Base-by-base conservation (phyloP, 1,284 basidiomycete species). In the Naganishia liquefaciens region DNA sequence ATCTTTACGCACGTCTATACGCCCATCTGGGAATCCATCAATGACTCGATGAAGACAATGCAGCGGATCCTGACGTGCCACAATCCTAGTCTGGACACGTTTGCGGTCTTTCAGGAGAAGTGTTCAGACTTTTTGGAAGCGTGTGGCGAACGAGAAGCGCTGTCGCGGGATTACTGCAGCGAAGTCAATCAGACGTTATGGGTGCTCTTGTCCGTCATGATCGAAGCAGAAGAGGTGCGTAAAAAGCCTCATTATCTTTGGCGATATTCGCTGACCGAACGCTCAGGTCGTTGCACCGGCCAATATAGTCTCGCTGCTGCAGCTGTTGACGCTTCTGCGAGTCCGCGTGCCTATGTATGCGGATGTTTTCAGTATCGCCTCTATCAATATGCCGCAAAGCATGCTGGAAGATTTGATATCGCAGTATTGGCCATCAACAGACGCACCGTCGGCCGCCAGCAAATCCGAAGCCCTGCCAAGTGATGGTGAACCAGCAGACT, bases 121-220 rank as follows among this genome's bases (percentile, higher is more conserved):
- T 60, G 57, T 27, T 60, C 46, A 7, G 10, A 25, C n/a, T 60
- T 60, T 50, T 27, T 60, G 46, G 57, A 60, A 40, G 57, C 57
- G 1, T 60, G 57, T 23, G 57, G 57, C 13, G 49, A 60, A 10
- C 43, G 37, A 11, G 57, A 60, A 27, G 46, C 46, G 9, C 23
- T 23, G 43, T 37, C 57, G 7, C 5, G 25, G 17, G 57, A 60
- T 27, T 60, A 50, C 23, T 60, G 57, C 19, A 46, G 30, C 3
- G 33, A 40, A 0, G 39, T 60, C 21, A 50, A 50, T 40, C 28
- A 60, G 19, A 33, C 57, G 40, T 21, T 60, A 19, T 60, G 57
- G 57, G 57, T 50, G 25, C 33, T 60, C 15, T 37, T 60, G 15
- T 27, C 25, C 39, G 46, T 37, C 23, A 50, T 60, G 57, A 40